Percentiles rank a stretch among this genome's conserved stretches.
Conservation (phyloP, 1,284 basidiomycete genomes). For the Pholiota adiposa region DNA sequence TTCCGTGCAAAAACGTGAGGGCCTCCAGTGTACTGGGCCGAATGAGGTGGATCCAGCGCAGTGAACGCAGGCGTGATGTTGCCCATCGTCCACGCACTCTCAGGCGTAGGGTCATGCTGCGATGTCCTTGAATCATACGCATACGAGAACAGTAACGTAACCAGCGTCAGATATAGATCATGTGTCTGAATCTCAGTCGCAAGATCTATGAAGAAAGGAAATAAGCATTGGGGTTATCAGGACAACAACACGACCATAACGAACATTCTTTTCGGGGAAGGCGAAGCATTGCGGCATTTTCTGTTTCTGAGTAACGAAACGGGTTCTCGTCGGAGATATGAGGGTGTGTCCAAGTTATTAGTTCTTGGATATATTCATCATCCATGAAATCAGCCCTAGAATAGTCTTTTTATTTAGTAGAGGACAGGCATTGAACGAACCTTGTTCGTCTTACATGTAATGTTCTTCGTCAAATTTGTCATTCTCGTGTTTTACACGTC, state of each 20-base stretch:
- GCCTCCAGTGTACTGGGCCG: conserved; percentile 21
- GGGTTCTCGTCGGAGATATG: conserved; percentile 35
- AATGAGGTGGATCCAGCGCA: conserved; percentile 67
- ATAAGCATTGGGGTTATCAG: background rate
- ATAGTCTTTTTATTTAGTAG: conserved; percentile 4
- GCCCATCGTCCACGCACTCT: conserved; percentile 83
- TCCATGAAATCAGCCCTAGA: conserved; percentile 79
- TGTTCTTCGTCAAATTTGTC: conserved; percentile 81
- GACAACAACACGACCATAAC: conserved; percentile 29
- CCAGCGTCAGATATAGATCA: conserved; percentile 66
- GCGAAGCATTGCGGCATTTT: conserved; percentile 67
- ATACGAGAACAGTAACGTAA: conserved; percentile 74
- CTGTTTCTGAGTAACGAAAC: conserved; percentile 68
- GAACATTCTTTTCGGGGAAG: conserved; percentile 79
- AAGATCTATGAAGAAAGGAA: conserved; percentile 51
- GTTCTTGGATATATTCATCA: conserved; percentile 70
- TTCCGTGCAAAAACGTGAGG: conserved; percentile 42
- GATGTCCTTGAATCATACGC: conserved; percentile 79
- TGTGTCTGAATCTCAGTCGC: conserved; percentile 55
- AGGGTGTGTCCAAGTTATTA: conserved; percentile 67
- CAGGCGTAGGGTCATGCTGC: conserved; percentile 74
- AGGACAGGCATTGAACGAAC: background rate
- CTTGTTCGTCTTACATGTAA: conserved; percentile 62
- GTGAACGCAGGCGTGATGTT: conserved; percentile 74
- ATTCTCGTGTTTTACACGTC: conserved; percentile 63